Evolutionary conservation across 176 grass and related monocot genomes (phyloP), one percentile per base, ranked within the genome.

Genomic region (Carex kokanica): DNA sequence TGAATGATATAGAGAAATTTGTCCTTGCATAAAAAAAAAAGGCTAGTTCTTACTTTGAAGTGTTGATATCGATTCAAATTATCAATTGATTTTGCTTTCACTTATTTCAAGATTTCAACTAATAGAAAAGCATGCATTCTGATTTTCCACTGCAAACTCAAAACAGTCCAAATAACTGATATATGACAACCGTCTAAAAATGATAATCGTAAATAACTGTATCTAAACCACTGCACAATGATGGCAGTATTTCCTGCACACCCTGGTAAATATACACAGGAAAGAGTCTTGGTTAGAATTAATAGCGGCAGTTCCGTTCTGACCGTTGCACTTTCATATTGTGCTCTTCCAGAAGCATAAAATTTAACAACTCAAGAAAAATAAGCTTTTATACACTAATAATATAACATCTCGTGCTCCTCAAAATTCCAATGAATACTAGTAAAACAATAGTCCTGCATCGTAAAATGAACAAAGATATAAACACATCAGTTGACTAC

Each of bases 401-500:
- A 77, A 32, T 54, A 77, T 29, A 77, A 77, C 20, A 55, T 77
- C 49, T 77, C 55, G 31, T 55, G 24, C 24, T 75, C 23, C 71
- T 53, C 73, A 77, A 77, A 77, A 77, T 77, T 77, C 73, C 59
- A 68, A 18, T 18, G 31, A 68, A 38, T 68, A 34, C 41, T 29
- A 53, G 6, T 31, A 77, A 78, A 78, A 78, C 21, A 78, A 55
- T 53, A 17, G 51, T 71, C 73, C 73, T 78, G 49, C 51, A 78
- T 40, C 14, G 21, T 32, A 78, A 17, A 78, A 56, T 31, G 73
- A 74, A 74, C 45, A 78, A 51, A 78, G 49, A 54, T 78, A 78
- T 78, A 55, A 78, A 56, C 73, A 78, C 13, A 78, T 78, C 14
- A 55, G 18, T 24, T 77, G 73, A 55, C 73, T 77, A 77, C 45